Percentiles rank a stretch among this genome's conserved stretches.
phyloP scores from a whole-genome alignment of 2,329 filamentous ascomycete species.

The Fonsecaea nubica region DNA sequence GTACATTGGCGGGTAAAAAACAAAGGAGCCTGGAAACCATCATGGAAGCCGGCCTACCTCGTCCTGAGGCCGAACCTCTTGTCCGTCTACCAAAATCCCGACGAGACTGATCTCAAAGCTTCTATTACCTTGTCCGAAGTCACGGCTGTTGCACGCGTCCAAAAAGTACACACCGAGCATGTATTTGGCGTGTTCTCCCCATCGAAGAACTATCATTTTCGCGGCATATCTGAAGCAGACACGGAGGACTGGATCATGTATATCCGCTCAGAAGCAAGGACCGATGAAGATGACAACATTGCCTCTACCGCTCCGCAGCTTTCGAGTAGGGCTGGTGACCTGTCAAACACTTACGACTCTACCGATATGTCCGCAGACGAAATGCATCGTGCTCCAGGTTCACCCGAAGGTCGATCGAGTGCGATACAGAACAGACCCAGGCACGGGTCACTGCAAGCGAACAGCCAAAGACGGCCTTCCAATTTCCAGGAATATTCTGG shows the following conservation, averaged over 20 bases:
- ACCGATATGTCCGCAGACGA: constrained; percentile 54
- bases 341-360: constrained; percentile 46
- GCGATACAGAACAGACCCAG: constrained; percentile 23
- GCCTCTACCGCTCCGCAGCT: constrained; percentile 58
- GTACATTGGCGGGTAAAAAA: constrained; percentile 89
- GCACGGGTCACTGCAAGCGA: constrained; percentile 26
- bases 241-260: constrained; percentile 85
- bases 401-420: constrained; percentile 43
- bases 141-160: constrained; percentile 86
- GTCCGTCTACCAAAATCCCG: constrained; percentile 90
- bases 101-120: constrained; percentile 86
- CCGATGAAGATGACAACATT: constrained; percentile 88
- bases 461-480: constrained; percentile 41
- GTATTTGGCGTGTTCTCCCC: constrained; percentile 93
- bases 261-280: constrained; percentile 78
- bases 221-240: constrained; percentile 74
- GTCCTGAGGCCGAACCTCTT: constrained; percentile 89
- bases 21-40: constrained; percentile 69
- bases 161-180: constrained; percentile 83
- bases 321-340: constrained; percentile 41
- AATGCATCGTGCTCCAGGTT: constrained; percentile 43
- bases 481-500: constrained; percentile 64
- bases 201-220: constrained; percentile 88
- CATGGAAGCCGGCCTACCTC: constrained; percentile 88
- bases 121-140: constrained; percentile 88